A percentile compares a stretch with the other conserved stretches of the same genome.
Conservation (phyloP, 2,329 filamentous ascomycete species). For the Fusarium caatingaense region DNA sequence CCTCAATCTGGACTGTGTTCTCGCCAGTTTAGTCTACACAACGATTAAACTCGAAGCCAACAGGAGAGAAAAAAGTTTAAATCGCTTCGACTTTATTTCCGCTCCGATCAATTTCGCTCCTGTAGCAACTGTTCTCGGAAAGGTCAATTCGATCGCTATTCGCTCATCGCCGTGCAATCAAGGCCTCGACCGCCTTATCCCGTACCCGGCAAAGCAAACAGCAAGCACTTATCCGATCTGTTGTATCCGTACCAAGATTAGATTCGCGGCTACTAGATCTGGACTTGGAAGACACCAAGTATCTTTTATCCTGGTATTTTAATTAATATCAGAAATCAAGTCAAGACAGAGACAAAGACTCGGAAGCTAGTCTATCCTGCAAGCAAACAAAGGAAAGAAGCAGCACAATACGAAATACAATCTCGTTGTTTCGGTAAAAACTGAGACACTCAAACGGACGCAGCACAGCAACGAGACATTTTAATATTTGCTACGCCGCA, state of each 20-base stretch:
- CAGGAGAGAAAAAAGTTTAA: slow-evolving; percentile 11
- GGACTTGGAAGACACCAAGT: slow-evolving; percentile 5
- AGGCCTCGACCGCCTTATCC: slow-evolving; percentile 38
- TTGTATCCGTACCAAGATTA: slow-evolving; percentile 1
- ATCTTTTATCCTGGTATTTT: slow-evolving; percentile 18
- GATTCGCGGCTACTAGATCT: slow-evolving; percentile 21
- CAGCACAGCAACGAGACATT: slow-evolving; percentile 32
- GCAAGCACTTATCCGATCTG: slow-evolving; percentile 14
- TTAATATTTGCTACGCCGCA: slow-evolving; percentile 34
- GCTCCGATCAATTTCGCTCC: slow-evolving; percentile 4
- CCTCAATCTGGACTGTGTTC: slow-evolving; percentile 4
- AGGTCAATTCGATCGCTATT: slow-evolving; percentile 7
- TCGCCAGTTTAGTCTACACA: neutral
- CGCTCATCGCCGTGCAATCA: slow-evolving; percentile 31
- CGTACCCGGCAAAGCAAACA: slow-evolving; percentile 13
- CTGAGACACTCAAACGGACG: slow-evolving; percentile 38
- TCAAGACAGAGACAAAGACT: slow-evolving; percentile 15
- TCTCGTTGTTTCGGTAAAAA: slow-evolving; percentile 28
- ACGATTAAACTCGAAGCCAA: slow-evolving; percentile 23
- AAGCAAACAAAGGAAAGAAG: slow-evolving; percentile 14
- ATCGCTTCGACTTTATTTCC: slow-evolving; percentile 21
- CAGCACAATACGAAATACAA: slow-evolving; percentile 20
- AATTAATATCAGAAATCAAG: slow-evolving; percentile 21
- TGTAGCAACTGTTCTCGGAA: slow-evolving; percentile 24
- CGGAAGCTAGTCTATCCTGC: slow-evolving; percentile 19